phyloP scores from a whole-genome alignment of 2,329 filamentous ascomycete genomes.

The Alternaria consortialis region DNA sequence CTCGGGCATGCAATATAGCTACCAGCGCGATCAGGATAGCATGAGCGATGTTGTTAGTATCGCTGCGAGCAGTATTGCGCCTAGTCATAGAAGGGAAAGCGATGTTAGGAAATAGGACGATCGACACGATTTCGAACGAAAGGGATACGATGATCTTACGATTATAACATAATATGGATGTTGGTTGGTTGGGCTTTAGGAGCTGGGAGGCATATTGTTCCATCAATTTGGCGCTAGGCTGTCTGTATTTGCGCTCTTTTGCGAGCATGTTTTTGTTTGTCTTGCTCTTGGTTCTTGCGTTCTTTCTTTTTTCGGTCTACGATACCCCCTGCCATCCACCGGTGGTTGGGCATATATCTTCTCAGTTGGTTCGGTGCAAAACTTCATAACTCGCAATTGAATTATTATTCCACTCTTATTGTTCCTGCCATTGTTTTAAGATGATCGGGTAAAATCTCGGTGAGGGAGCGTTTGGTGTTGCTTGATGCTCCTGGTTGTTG shows the following conservation, averaged over 20 bases:
- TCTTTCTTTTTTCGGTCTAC: conserved; percentile 6
- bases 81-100: conserved; percentile 18
- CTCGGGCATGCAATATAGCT: conserved; percentile 28
- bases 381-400: neutral
- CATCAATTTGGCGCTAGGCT: conserved; percentile 6
- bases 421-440: too few species aligned
- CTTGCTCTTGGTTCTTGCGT: neutral
- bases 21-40: conserved; percentile 30
- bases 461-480: too few species aligned
- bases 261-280: neutral
- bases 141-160: neutral
- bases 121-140: neutral
- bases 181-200: neutral
- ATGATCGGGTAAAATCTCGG: too few species aligned
- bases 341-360: conserved; percentile 18
- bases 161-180: conserved; percentile 4
- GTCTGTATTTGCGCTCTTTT: neutral
- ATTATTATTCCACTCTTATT: neutral
- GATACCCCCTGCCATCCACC: conserved; percentile 22
- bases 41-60: conserved; percentile 30
- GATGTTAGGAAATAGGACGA: conserved; percentile 7
- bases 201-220: neutral
- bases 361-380: neutral
- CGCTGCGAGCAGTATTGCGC: conserved; percentile 15
- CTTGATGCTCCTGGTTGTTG: too few species aligned